Evolutionary conservation across 768 basidiomycete genomes (phyloP), one percentile per base, ranked within the genome.

Genomic region (Rhodotorula sphaerocarpa): DNA sequence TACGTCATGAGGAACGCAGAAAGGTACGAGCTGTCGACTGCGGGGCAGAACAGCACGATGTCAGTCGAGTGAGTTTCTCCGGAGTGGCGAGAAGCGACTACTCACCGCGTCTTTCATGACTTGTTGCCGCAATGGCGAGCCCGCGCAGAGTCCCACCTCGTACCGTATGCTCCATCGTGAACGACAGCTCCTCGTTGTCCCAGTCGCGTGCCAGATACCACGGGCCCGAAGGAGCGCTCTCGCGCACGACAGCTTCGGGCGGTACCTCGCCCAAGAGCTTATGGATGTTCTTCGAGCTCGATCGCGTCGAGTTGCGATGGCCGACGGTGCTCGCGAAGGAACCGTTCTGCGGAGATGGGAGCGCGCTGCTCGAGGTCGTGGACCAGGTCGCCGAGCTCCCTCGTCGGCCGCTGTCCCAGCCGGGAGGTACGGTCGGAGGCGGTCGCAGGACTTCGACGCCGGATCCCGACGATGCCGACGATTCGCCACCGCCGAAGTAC

Each of bases 1-100:
- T 89, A 95, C 1, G 93, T 95, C 83, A 95, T 86, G 67, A 97
- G 76, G 81, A 97, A 97, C 1, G 91, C 85, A 73, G 65, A 66
- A 7, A 70, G 48, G 86, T 85, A 74, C 81, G 87, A 76, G 86
- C 93, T 11, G 82, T 81, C 1, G 84, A 81, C 75, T 95, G 16
- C 10, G 16, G 9, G 36, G 36, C 10, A 39, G n/a, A n/a, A n/a
- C n/a, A 39, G 9, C 36, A 16, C 36, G 9, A 16, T 39, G 36
- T 39, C 36, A 39, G 36, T n/a, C n/a, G n/a, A n/a, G n/a, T n/a
- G n/a, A n/a, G n/a, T n/a, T n/a, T n/a, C n/a, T n/a, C n/a, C n/a
- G n/a, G n/a, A n/a, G n/a, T n/a, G n/a, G n/a, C n/a, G 28, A 45
- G 25, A 50, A 48, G 52, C 14, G n/a, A 50, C 12, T 52, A 74